Conservation (phyloP, 116 monocot species). For the Phalaenopsis hybrid region DNA sequence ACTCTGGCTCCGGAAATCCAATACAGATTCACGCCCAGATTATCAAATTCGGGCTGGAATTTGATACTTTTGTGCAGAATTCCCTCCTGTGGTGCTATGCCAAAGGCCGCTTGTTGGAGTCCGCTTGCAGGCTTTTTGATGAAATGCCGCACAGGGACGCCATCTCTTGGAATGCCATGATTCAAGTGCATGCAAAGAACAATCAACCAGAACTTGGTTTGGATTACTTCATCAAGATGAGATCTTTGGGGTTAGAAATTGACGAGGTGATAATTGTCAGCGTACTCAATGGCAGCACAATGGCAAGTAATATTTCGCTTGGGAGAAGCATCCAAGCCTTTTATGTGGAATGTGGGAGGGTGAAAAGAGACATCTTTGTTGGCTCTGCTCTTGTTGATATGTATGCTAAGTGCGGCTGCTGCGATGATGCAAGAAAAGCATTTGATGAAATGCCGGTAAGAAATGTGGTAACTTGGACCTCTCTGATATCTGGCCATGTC, state of each 20-base stretch:
- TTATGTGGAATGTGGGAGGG: slow-evolving; percentile 24
- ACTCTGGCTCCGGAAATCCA: not conserved
- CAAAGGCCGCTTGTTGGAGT: slow-evolving; percentile 7
- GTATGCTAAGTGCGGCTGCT: slow-evolving; percentile 58
- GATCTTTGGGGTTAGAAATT: slow-evolving; percentile 11
- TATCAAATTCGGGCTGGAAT: slow-evolving; percentile 23
- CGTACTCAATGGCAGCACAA: slow-evolving; percentile 22
- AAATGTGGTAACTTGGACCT: slow-evolving; percentile 48
- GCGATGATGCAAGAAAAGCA: slow-evolving; percentile 25
- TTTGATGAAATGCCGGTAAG: slow-evolving; percentile 37
- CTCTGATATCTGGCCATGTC: slow-evolving; percentile 41
- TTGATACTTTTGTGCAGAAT: slow-evolving; percentile 32
- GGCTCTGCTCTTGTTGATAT: slow-evolving; percentile 43
- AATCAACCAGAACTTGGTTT: slow-evolving; percentile 12
- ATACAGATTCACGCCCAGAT: slow-evolving; percentile 27
- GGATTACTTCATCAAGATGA: slow-evolving; percentile 33
- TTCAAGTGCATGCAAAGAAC: slow-evolving; percentile 28
- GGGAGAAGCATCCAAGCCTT: slow-evolving; percentile 47
- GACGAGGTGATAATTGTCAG: slow-evolving; percentile 31
- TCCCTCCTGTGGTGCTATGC: slow-evolving; percentile 28
- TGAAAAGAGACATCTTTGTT: slow-evolving; percentile 33
- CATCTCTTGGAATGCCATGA: slow-evolving; percentile 35
- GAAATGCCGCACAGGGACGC: slow-evolving; percentile 21
- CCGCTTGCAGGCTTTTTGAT: slow-evolving; percentile 27
- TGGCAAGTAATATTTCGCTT: slow-evolving; percentile 20